These are phyloP conservation scores for Uromyces viciae-fabae DNA, from an alignment of 1,284 basidiomycete species.

Conservation along the genomic window DNA sequence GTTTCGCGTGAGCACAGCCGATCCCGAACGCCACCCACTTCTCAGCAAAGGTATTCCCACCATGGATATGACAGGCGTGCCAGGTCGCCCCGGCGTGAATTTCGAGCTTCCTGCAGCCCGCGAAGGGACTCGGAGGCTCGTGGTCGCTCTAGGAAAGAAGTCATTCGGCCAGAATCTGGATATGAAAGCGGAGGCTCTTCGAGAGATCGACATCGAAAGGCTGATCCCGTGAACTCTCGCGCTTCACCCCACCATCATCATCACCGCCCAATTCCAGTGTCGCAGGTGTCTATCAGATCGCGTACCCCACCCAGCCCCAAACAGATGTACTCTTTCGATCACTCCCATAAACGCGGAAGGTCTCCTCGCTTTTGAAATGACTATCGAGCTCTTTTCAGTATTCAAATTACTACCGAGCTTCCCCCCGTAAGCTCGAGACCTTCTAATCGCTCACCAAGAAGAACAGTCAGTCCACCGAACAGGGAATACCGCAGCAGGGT, in stretches of 20 bases:
- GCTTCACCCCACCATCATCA: no score
- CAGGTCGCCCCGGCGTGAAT: no score
- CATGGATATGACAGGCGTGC: background rate
- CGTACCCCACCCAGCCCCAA: background rate
- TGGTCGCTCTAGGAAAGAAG: background rate
- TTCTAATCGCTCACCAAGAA: slow-evolving; percentile 7
- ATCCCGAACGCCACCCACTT: background rate
- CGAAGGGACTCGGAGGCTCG: no score
- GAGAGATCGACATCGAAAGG: background rate
- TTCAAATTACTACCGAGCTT: background rate
- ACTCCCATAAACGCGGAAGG: background rate
- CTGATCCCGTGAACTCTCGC: no score
- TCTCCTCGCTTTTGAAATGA: background rate
- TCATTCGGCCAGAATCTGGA: background rate
- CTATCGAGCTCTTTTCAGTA: background rate
- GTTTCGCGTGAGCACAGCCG: background rate
- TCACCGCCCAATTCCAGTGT: no score
- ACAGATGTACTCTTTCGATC: background rate
- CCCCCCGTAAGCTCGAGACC: background rate
- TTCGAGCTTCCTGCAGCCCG: no score
- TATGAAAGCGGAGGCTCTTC: background rate
- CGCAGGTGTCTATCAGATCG: background rate
- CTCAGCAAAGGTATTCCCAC: no score
- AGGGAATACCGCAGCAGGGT: no score
- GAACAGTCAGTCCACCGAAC: background rate